Evolutionary conservation across 306 rosid genomes (phyloP), one percentile per base, ranked within the genome.

Genomic region (Medicago lupulina): DNA sequence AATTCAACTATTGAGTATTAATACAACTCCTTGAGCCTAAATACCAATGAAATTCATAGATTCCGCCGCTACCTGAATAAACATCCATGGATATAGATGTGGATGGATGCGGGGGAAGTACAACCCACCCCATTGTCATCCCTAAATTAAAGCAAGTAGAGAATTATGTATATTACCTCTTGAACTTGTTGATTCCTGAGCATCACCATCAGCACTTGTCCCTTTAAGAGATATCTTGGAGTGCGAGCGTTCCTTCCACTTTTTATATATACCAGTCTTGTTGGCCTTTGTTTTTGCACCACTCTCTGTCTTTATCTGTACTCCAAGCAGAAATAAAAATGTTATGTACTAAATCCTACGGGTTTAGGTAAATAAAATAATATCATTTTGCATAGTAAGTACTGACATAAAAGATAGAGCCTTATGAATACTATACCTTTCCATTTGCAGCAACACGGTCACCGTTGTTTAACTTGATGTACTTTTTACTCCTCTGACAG

Each of bases 401-500:
- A 44, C 25, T 25, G 18, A 31, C 60, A 34, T 15, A 67, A 17
- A 67, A 43, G 2, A 59, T 16, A 18, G 54, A 57, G 44, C 62
- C 21, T 72, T n/a, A 73, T 34, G 51, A 46, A 67, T 13, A 75
- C 13, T 15, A 41, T 87, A 94, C 97, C 96, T 94, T 94, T 83
- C 98, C 98, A 78, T 87, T 94, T 65, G 98, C 97, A 65, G 92
- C 87, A 81, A 94, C 92, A 8, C 93, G 96, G 8, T 94, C 98
- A 2, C 95, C 93, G 62, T 83, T 87, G 78, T 90, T 94, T 79
- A 94, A 81, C 84, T 94, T 94, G 85, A 94, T 82, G 82, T 85
- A 92, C 83, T 94, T 94, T 79, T 94, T 94, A 85, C 96, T 61
- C 75, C 90, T 88, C 98, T 94, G 97, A 76, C 67, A 84, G 57